Evolutionary conservation across 805 yeast species (phyloP).

Genomic region (Candida succiphila): DNA sequence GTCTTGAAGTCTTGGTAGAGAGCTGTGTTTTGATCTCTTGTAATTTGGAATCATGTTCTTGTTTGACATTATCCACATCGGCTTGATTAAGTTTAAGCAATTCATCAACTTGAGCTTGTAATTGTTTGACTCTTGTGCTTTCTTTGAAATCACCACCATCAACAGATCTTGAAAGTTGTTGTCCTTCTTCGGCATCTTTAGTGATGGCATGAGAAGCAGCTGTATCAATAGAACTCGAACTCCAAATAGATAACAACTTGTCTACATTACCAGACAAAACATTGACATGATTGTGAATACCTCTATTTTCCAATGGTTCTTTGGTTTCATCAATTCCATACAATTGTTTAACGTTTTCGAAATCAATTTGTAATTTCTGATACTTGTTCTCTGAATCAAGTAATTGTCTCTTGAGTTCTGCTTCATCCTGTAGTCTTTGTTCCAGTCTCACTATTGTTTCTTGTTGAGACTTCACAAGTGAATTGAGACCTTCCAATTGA

Average conservation of each 20-base stretch:
- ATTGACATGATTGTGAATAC: conserved; percentile 5
- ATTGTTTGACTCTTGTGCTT: too few species aligned
- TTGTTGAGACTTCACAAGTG: conserved; percentile 44
- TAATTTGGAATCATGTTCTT: conserved; percentile 19
- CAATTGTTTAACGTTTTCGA: conserved; percentile 24
- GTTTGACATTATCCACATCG: conserved; percentile 14
- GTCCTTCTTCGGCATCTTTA: conserved; percentile 2
- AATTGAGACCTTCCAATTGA: conserved; percentile 43
- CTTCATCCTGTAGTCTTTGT: conserved; percentile 31
- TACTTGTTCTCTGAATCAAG: conserved; percentile 37
- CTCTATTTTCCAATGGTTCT: background rate
- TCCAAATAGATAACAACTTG: conserved; percentile 8
- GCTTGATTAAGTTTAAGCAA: conserved; percentile 35
- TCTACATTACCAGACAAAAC: conserved; percentile 9
- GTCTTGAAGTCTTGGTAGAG: conserved; percentile 1
- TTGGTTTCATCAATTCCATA: conserved; percentile 12
- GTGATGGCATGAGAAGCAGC: conserved; percentile 3
- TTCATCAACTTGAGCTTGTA: conserved; percentile 50
- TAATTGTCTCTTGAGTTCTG: conserved; percentile 33
- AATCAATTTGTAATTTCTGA: conserved; percentile 34
- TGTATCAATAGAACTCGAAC: conserved; percentile 1
- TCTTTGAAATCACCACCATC: too few species aligned
- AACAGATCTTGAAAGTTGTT: background rate
- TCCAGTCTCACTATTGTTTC: conserved; percentile 31
- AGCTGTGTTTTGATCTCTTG: conserved; percentile 21